Base-by-base conservation (phyloP, 129 eudicot species). In the Centrapalus pauciflorus region DNA sequence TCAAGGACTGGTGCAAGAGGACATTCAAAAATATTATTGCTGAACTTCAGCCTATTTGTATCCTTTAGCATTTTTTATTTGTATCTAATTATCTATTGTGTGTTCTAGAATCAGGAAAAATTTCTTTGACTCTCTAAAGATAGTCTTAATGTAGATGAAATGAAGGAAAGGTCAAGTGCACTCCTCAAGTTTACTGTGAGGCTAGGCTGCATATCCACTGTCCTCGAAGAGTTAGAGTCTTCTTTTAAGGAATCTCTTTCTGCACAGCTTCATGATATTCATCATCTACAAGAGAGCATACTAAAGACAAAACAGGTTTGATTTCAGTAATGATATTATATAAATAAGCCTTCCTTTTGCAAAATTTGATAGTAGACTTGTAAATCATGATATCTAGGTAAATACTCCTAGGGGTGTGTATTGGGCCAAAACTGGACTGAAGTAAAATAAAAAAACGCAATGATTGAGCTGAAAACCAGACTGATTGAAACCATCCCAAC, bases 1-100 rank as follows among this genome's bases (percentile, higher is more conserved):
- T 94, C 55, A 89, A 86, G 83, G 95, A 94, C 71, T 94, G 99
- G 99, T 94, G 99, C 95, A 84, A 82, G 80, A 71, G 90, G 56
- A 77, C 87, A 5, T 94, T 89, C 83, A 75, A 71, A 79, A 79
- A 29, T 66, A 80, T 82, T 49, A 19, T 79, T 59, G 46, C 70
- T 4, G 88, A 83, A 43, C 83, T 86, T 76, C 86, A 74, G 66
- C 79, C 56, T 35, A 86, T 86, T 9, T 94, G 97, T 94, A 94
- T 94, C 96, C 99, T 79, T 64, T 25, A 32, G 14, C 55, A 58
- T 52, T 35, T 57, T n/a, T 76, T 6, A 30, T 49, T 27, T 3
- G n/a, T 26, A 5, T 34, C 67, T 43, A 25, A 7, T n/a, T 30
- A 0, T 20, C 43, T 30, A 16, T 4, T 14, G 8, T 2, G 24